phyloP scores from a whole-genome alignment of 805 yeast genomes.

The Citeromyces matritensis region DNA sequence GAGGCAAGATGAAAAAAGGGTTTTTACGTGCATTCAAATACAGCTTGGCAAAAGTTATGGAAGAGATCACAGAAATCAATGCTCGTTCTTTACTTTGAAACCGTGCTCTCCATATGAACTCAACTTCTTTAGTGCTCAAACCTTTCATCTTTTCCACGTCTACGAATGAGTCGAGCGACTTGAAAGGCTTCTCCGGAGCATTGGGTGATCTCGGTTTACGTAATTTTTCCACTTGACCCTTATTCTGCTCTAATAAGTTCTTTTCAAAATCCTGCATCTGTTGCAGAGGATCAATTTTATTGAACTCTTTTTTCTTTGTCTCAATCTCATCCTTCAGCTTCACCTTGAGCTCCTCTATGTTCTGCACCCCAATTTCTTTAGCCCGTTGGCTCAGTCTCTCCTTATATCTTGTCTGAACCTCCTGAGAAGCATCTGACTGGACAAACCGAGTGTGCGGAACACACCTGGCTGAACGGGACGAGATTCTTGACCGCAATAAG shows the following conservation, averaged over 20 bases:
- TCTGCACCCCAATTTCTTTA: constrained; percentile 20
- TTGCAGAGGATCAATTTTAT: constrained; percentile 52
- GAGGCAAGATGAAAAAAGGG: constrained; percentile 81
- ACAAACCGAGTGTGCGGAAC: constrained; percentile 1
- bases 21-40: constrained; percentile 50
- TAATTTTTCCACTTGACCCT: constrained; percentile 13
- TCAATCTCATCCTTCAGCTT: constrained; percentile 49
- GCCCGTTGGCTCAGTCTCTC: constrained; percentile 24
- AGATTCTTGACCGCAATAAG: no score
- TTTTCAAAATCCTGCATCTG: constrained; percentile 38
- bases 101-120: constrained; percentile 79
- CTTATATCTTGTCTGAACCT: constrained; percentile 19
- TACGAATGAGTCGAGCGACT: constrained; percentile 56
- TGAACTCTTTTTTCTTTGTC: constrained; percentile 35
- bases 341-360: constrained; percentile 45
- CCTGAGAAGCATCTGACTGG: constrained; percentile 11
- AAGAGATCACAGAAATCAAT: constrained; percentile 50
- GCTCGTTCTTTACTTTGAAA: constrained; percentile 46
- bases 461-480: no score
- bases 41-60: constrained; percentile 45
- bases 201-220: constrained; percentile 19
- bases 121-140: constrained; percentile 50
- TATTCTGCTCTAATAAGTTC: constrained; percentile 4
- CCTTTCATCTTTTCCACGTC: constrained; percentile 49
- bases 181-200: constrained; percentile 31